phyloP scores from a whole-genome alignment of 768 basidiomycete species.

The Ephemerocybe angulata region DNA sequence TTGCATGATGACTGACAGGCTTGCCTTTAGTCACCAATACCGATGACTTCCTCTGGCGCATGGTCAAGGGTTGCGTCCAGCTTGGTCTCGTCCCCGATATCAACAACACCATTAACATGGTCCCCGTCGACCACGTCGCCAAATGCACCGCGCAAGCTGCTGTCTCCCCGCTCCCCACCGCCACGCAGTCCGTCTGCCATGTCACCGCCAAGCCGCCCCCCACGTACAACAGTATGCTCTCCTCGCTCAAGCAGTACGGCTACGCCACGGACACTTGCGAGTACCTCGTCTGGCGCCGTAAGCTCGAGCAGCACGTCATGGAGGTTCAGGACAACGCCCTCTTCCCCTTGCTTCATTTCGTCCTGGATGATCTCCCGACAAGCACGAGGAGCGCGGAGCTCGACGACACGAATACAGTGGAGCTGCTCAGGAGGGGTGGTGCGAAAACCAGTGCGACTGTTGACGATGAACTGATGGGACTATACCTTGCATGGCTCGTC shows the following conservation, averaged over 20 bases:
- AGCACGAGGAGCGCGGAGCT: slow-evolving; percentile 92
- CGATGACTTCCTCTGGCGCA: slow-evolving; percentile 97
- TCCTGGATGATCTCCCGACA: slow-evolving; percentile 94
- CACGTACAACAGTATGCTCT: slow-evolving; percentile 85
- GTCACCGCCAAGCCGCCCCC: slow-evolving; percentile 83
- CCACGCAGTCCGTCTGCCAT: slow-evolving; percentile 60
- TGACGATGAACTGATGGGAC: slow-evolving; percentile 70
- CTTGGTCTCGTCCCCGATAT: slow-evolving; percentile 96
- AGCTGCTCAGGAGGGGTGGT: slow-evolving; percentile 47
- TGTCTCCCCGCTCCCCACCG: slow-evolving; percentile 49
- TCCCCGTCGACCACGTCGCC: slow-evolving; percentile 95
- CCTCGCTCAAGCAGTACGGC: slow-evolving; percentile 71
- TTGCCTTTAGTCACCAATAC: slow-evolving; percentile 82
- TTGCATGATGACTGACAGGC: not conserved
- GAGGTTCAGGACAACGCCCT: slow-evolving; percentile 94
- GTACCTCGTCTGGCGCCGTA: slow-evolving; percentile 88
- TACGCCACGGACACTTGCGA: slow-evolving; percentile 76
- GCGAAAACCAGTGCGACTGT: slow-evolving; percentile 49
- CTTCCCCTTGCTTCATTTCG: slow-evolving; percentile 95
- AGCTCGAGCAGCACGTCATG: slow-evolving; percentile 93
- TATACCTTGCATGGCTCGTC: slow-evolving; percentile 91
- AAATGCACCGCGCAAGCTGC: slow-evolving; percentile 73
- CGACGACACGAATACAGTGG: slow-evolving; percentile 80
- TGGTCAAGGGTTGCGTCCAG: slow-evolving; percentile 98
- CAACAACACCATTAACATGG: slow-evolving; percentile 98